phyloP scores from a whole-genome alignment of 495 filamentous ascomycete genomes.

The Pyrenula aspistea region DNA sequence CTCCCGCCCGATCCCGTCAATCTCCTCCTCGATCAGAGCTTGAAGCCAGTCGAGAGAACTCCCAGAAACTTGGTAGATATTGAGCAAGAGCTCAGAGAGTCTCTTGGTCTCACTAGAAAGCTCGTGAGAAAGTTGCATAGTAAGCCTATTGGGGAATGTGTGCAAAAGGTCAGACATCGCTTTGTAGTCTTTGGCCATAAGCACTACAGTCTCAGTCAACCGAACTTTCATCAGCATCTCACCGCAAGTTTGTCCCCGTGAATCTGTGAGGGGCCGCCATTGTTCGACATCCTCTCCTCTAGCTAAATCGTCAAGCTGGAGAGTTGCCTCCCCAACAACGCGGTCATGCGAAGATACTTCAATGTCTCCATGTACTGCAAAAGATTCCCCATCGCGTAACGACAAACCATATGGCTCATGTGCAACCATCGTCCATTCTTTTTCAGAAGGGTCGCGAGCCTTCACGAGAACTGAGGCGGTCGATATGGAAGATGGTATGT shows the following conservation, averaged over 20 bases:
- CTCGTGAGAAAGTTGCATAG: slow-evolving; percentile 68
- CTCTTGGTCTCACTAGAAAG: slow-evolving; percentile 64
- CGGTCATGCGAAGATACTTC: slow-evolving; percentile 43
- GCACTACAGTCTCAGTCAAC: slow-evolving; percentile 77
- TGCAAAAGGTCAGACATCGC: slow-evolving; percentile 77
- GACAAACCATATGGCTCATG: slow-evolving; percentile 31
- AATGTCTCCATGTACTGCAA: slow-evolving; percentile 33
- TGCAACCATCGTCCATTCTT: slow-evolving; percentile 39
- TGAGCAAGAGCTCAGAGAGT: slow-evolving; percentile 77
- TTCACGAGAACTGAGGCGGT: slow-evolving; percentile 77
- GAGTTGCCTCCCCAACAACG: slow-evolving; percentile 63
- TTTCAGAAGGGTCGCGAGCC: slow-evolving; percentile 39
- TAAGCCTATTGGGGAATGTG: slow-evolving; percentile 70
- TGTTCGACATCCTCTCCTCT: slow-evolving; percentile 70
- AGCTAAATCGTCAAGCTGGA: slow-evolving; percentile 74
- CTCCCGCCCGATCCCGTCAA: slow-evolving; percentile 83
- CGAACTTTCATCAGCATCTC: slow-evolving; percentile 78
- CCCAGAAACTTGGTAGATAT: slow-evolving; percentile 94
- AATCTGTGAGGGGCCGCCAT: slow-evolving; percentile 78
- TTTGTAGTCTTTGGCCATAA: slow-evolving; percentile 77
- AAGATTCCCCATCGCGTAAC: slow-evolving; percentile 27
- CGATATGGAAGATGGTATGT: slow-evolving; percentile 70
- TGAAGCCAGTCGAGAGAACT: slow-evolving; percentile 83
- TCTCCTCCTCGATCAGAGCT: slow-evolving; percentile 88
- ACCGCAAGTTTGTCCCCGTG: slow-evolving; percentile 60